A percentile compares a stretch with the other conserved stretches of the same genome.
Conservation (phyloP, 371 early-diverging fungal species). For the Apophysomyces trapeziformis region DNA sequence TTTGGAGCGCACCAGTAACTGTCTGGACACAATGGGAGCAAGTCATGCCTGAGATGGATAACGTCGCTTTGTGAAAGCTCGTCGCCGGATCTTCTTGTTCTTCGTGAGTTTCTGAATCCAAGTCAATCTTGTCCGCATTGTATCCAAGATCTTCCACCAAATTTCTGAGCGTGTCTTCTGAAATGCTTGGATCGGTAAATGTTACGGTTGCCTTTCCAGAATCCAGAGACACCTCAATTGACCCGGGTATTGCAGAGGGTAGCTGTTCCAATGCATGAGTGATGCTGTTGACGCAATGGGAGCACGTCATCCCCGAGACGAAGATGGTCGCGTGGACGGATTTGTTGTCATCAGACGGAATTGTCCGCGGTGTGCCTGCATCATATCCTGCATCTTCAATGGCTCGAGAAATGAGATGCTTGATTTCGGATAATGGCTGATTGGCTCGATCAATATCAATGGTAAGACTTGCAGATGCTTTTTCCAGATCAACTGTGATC, state of each 20-base stretch:
- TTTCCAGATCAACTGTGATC: slow-evolving; percentile 32
- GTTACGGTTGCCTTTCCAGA: slow-evolving; percentile 43
- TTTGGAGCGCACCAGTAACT: slow-evolving; percentile 50
- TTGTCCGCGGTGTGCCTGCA: slow-evolving; percentile 14
- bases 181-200: slow-evolving; percentile 25
- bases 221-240: slow-evolving; percentile 49
- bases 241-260: slow-evolving; percentile 57
- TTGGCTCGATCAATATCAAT: neutral
- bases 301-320: slow-evolving; percentile 84
- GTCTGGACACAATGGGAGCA: slow-evolving; percentile 79
- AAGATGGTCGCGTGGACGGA: slow-evolving; percentile 34
- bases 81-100: slow-evolving; percentile 11
- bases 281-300: slow-evolving; percentile 80
- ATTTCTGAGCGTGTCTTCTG: slow-evolving; percentile 38
- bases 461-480: slow-evolving; percentile 23
- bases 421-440: slow-evolving; percentile 12
- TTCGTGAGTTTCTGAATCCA: neutral
- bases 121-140: slow-evolving; percentile 40
- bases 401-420: slow-evolving; percentile 18
- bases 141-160: slow-evolving; percentile 72
- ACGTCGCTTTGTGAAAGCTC: slow-evolving; percentile 15
- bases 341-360: neutral
- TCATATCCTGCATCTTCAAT: slow-evolving; percentile 48
- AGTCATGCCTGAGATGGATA: slow-evolving; percentile 79
- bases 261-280: slow-evolving; percentile 57